Base-by-base conservation (phyloP, 495 filamentous ascomycete species). In the Thermothielavioides terrestris region DNA sequence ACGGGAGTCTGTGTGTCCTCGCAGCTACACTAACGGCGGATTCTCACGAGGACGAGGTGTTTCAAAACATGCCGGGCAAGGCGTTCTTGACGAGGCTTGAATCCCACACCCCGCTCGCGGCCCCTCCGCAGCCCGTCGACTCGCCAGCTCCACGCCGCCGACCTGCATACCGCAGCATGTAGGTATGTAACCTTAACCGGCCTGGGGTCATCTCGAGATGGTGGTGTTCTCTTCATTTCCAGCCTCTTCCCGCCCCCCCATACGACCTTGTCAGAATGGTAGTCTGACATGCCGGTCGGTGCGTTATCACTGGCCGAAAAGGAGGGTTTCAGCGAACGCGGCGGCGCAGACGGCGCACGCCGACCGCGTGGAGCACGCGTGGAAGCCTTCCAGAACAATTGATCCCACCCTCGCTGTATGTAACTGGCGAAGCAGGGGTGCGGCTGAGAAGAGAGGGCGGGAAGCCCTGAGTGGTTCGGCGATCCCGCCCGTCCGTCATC, bases 301-400 rank as follows among this genome's bases (percentile, higher is more conserved):
- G n/a, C n/a, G 22, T 32, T 27, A 42, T 28, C 21, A 35, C 23
- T 42, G 31, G 36, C 53, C 53, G 42, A 34, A 25, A 21, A 8
- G 37, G 46, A 25, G 22, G 36, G 47, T 50, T 55, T 44, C 52
- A 54, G 30, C 25, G n/a, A 18, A 28, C 34, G 27, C 22, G 37
- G n/a, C 18, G 17, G n/a, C n/a, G n/a, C n/a, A n/a, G n/a, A n/a
- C n/a, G n/a, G n/a, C 7, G 30, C 48, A 51, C 20, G 34, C n/a
- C 25, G 21, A 32, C 45, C 49, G 44, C 49, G 36, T 42, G 9
- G 46, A n/a, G 26, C 14, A 31, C 17, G 50, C 45, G 23, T 50
- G 49, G 54, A 57, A 57, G 46, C 20, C 27, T 53, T 57, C 55
- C 17, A 50, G 55, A 57, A 57, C 14, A 17, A 15, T 41, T n/a